Conservation (phyloP, 352 stramenopile species). For the Peronospora farinosa region DNA sequence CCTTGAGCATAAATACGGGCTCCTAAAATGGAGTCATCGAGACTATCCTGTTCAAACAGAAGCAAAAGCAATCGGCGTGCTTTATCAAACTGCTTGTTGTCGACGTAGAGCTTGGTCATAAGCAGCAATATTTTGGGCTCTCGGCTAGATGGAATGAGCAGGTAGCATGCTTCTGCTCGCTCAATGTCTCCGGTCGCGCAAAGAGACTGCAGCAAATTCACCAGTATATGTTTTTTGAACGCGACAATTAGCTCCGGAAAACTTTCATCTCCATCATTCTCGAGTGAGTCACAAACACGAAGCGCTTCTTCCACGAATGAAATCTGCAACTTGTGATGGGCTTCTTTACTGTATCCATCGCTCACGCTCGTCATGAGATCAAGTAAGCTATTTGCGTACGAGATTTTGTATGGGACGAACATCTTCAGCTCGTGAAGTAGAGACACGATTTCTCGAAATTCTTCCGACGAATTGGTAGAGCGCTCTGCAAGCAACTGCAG, state of each 20-base stretch:
- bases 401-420: slow-evolving; percentile 54
- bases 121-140: slow-evolving; percentile 35
- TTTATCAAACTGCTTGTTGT: slow-evolving; percentile 44
- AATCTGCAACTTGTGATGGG: slow-evolving; percentile 33
- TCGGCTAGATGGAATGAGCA: slow-evolving; percentile 30
- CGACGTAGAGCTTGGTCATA: slow-evolving; percentile 59
- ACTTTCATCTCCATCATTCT: slow-evolving; percentile 28
- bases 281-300: slow-evolving; percentile 44
- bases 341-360: slow-evolving; percentile 37
- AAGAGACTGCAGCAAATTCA: slow-evolving; percentile 47
- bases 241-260: slow-evolving; percentile 16
- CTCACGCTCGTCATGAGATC: slow-evolving; percentile 45
- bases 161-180: slow-evolving; percentile 56
- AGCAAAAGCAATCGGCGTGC: slow-evolving; percentile 33
- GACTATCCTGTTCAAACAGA: slow-evolving; percentile 49
- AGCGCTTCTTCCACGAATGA: slow-evolving; percentile 60
- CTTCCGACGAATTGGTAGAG: slow-evolving; percentile 4
- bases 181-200: slow-evolving; percentile 42
- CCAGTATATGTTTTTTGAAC: slow-evolving; percentile 44
- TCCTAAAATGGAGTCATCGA: slow-evolving; percentile 40
- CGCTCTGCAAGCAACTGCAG: slow-evolving; percentile 28
- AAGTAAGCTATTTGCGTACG: slow-evolving; percentile 37
- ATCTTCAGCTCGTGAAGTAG: slow-evolving; percentile 68
- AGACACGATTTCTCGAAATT: slow-evolving; percentile 35
- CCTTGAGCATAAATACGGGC: slow-evolving; percentile 43